phyloP scores from a whole-genome alignment of 441 rosid species.

The Gossypium schwendimanii region DNA sequence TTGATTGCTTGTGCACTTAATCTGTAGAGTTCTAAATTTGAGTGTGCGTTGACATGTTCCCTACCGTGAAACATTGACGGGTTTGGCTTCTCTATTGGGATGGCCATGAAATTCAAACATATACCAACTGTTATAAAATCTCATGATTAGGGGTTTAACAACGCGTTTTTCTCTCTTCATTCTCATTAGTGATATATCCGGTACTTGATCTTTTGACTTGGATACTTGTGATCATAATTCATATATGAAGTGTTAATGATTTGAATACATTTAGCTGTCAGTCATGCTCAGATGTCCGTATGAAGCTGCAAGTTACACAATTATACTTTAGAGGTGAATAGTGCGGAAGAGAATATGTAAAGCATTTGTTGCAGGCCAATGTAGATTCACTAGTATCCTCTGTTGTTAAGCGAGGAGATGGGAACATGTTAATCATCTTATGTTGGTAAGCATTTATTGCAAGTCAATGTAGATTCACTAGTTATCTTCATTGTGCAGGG shows the following conservation, averaged over 20 bases:
- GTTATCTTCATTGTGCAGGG: constrained; percentile 33
- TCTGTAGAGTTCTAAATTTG: not conserved
- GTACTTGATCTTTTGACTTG: not conserved
- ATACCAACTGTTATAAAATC: not conserved
- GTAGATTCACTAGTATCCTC: not conserved
- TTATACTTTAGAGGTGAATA: not conserved
- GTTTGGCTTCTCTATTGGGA: not conserved
- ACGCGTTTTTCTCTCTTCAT: not conserved
- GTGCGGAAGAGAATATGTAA: not conserved
- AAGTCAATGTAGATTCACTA: no score
- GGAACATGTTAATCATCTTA: not conserved
- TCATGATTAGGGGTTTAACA: not conserved
- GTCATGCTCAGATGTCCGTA: not conserved
- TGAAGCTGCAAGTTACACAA: not conserved
- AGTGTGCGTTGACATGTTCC: not conserved
- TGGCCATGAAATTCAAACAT: not conserved
- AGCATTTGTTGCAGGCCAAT: not conserved
- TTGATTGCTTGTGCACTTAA: not conserved
- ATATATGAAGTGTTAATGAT: not conserved
- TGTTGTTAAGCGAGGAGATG: not conserved
- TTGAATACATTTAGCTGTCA: not conserved
- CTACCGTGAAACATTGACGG: not conserved
- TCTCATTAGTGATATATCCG: not conserved
- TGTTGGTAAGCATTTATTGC: constrained; percentile 26
- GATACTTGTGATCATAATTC: constrained; percentile 23